Evolutionary conservation across 345 rosid species (phyloP).

Genomic region (Rubroshorea leprosula): DNA sequence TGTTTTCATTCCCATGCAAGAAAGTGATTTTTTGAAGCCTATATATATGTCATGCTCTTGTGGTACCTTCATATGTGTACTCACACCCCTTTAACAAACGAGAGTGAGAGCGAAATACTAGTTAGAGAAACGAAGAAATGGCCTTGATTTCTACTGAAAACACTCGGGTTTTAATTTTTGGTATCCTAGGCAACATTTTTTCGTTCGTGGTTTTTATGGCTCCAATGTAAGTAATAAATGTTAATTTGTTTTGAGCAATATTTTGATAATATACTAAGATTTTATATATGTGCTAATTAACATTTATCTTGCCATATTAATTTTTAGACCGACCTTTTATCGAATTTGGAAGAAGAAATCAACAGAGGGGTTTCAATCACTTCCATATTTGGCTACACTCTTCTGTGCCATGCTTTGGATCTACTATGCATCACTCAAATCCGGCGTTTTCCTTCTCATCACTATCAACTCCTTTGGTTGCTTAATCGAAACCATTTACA

Average conservation of each 20-base stretch:
- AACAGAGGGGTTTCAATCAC: conserved; percentile 57
- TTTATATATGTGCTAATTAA: no score
- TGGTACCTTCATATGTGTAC: no score
- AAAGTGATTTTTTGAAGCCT: no score
- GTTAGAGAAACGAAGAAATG: background rate
- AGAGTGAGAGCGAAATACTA: no score
- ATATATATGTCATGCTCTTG: no score
- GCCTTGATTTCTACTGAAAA: background rate
- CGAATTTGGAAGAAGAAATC: conserved; percentile 52
- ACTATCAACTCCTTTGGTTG: conserved; percentile 42
- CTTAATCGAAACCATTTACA: conserved; percentile 42
- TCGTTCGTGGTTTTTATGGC: background rate
- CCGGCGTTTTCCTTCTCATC: conserved; percentile 37
- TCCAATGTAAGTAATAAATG: background rate
- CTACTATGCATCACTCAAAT: conserved; percentile 45
- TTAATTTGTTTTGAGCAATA: no score
- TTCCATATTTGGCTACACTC: conserved; percentile 50
- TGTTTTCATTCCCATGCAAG: no score
- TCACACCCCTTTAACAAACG: no score
- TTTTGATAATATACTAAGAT: no score
- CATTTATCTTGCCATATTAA: background rate
- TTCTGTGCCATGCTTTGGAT: conserved; percentile 59
- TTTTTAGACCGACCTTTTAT: conserved; percentile 48
- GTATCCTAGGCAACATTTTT: background rate
- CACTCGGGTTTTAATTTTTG: background rate